A percentile compares a stretch with the other conserved stretches of the same genome.
These are phyloP conservation scores for Areca catechu DNA, from an alignment of 176 grass and related monocot species.

Conservation along the genomic window DNA sequence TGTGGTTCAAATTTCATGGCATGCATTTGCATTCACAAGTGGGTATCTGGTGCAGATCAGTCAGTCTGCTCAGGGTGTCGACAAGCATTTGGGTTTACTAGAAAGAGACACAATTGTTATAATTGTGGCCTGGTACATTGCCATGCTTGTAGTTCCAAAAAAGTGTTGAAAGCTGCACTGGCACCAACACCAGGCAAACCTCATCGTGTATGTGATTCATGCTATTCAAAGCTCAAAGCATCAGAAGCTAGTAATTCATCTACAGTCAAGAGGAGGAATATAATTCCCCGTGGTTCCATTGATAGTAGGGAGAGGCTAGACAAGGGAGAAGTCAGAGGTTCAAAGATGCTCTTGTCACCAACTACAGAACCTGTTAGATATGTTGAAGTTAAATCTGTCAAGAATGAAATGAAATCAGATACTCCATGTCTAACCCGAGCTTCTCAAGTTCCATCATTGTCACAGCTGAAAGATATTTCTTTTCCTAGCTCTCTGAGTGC, in stretches of 20 bases:
- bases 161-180: constrained; percentile 76
- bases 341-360: constrained; percentile 47
- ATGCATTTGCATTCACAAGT: constrained; percentile 98
- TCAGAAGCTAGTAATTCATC: constrained; percentile 27
- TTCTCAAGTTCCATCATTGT: constrained; percentile 51
- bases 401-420: constrained; percentile 57
- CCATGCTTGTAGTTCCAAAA: constrained; percentile 86
- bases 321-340: constrained; percentile 45
- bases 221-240: constrained; percentile 77
- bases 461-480: constrained; percentile 43
- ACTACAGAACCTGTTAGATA: constrained; percentile 41
- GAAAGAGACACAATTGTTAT: constrained; percentile 89
- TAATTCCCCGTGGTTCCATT: constrained; percentile 52
- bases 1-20: constrained; percentile 93
- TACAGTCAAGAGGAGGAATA: constrained; percentile 42
- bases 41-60: constrained; percentile 86
- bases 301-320: constrained; percentile 57
- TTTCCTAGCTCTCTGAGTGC: constrained; percentile 46
- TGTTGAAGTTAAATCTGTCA: constrained; percentile 15
- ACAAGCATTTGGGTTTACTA: constrained; percentile 91
- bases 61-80: constrained; percentile 79
- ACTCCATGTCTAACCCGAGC: constrained; percentile 34
- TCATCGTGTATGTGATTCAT: constrained; percentile 93
- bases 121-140: constrained; percentile 70
- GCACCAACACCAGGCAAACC: constrained; percentile 90